phyloP scores from a whole-genome alignment of 305 asterid species.

The Salvia sclarea region DNA sequence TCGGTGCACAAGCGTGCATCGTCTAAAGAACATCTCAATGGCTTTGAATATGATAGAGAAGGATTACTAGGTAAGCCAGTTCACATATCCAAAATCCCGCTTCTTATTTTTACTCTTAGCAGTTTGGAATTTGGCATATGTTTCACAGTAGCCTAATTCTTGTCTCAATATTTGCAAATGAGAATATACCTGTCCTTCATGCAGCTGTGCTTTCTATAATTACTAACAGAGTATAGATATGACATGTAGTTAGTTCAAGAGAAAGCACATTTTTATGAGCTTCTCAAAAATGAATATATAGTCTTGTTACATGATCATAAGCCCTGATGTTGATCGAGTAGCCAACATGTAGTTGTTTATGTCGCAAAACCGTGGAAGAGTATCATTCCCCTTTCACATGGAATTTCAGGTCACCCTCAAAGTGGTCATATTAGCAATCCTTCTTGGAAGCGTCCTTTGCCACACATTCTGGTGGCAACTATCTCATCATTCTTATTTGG shows the following conservation, averaged over 20 bases:
- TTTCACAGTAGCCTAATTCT: background rate
- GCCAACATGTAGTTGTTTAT: background rate
- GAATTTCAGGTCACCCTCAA: slow-evolving; percentile 44
- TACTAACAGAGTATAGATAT: background rate
- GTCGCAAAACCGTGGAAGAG: slow-evolving; percentile 18
- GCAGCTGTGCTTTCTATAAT: background rate
- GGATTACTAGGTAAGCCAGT: slow-evolving; percentile 44
- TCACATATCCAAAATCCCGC: background rate
- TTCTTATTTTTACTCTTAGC: background rate
- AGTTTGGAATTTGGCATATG: too few relatives aligned
- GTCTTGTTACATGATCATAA: slow-evolving; percentile 6
- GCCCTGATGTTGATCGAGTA: slow-evolving; percentile 3
- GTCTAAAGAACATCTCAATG: slow-evolving; percentile 51
- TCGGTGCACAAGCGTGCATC: slow-evolving; percentile 71
- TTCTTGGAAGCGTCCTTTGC: slow-evolving; percentile 87
- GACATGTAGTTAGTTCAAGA: background rate
- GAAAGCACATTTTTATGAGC: background rate
- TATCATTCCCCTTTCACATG: slow-evolving; percentile 23
- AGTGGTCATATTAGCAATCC: slow-evolving; percentile 58
- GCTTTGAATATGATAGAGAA: slow-evolving; percentile 48
- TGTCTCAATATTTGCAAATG: background rate
- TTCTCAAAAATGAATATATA: slow-evolving; percentile 13
- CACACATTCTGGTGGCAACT: slow-evolving; percentile 85
- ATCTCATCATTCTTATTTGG: slow-evolving; percentile 79
- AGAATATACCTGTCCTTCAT: background rate